A percentile compares a stretch with the other conserved stretches of the same genome.
These are phyloP conservation scores for Xeromyces bisporus DNA, from an alignment of 495 filamentous ascomycete species.

Conservation along the genomic window DNA sequence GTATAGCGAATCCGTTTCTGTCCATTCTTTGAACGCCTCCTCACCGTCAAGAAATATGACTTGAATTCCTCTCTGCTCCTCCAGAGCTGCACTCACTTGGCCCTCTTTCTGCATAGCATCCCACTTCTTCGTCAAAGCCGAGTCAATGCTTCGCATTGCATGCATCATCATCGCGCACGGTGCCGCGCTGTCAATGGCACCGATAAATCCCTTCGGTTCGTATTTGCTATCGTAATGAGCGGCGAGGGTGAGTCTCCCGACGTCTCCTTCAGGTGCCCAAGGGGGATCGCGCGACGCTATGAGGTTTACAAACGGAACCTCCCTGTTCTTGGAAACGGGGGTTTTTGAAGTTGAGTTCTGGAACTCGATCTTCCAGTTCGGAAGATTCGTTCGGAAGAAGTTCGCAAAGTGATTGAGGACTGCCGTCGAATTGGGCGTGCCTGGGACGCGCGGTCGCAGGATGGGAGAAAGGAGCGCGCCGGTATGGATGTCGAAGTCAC, in stretches of 20 bases:
- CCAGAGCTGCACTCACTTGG: conserved; percentile 28
- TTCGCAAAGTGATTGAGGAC: conserved; percentile 69
- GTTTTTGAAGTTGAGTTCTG: conserved; percentile 79
- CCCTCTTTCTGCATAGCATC: conserved; percentile 45
- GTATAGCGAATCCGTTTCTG: conserved; percentile 65
- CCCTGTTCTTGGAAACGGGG: conserved; percentile 46
- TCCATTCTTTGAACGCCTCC: conserved; percentile 76
- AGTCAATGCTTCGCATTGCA: conserved; percentile 62
- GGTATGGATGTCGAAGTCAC: conserved; percentile 65
- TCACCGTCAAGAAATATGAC: conserved; percentile 85
- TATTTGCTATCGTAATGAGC: conserved; percentile 90
- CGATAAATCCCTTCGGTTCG: conserved; percentile 73
- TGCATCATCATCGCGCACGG: conserved; percentile 90
- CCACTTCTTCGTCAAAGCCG: conserved; percentile 67
- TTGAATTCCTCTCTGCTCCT: conserved; percentile 70
- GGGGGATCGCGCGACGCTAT: conserved; percentile 84
- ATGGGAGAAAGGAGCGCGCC: conserved; percentile 74
- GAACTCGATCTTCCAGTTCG: conserved; percentile 60
- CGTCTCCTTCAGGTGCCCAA: conserved; percentile 52
- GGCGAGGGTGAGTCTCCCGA: conserved; percentile 66
- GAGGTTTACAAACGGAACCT: conserved; percentile 73
- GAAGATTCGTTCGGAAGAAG: conserved; percentile 59
- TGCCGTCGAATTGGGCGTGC: conserved; percentile 54
- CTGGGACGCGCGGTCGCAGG: conserved; percentile 76
- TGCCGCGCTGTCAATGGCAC: conserved; percentile 81